Conservation (phyloP, 805 yeast genomes). For the Kluyveromyces lactis region DNA sequence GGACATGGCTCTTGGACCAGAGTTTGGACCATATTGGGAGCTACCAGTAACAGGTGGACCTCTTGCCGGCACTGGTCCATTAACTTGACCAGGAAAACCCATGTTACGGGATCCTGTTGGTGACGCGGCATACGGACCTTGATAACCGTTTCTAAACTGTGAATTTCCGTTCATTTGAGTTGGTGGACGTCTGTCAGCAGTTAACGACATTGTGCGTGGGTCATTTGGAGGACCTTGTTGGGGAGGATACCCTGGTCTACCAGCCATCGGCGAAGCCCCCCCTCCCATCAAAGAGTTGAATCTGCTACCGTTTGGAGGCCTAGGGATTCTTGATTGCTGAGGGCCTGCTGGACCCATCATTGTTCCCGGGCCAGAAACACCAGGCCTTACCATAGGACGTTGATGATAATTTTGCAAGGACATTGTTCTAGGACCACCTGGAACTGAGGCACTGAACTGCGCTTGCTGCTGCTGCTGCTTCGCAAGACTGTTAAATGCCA, state of each 20-base stretch:
- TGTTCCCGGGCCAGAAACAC: slow-evolving; percentile 11
- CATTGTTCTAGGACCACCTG: slow-evolving; percentile 37
- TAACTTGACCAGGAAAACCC: slow-evolving; percentile 6
- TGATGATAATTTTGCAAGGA: slow-evolving; percentile 28
- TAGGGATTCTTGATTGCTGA: slow-evolving; percentile 9
- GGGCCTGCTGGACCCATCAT: slow-evolving; percentile 1
- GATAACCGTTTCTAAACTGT: background rate
- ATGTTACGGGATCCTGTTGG: slow-evolving; percentile 5
- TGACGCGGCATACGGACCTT: background rate
- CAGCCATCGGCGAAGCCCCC: background rate
- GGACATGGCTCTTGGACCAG: slow-evolving; percentile 28
- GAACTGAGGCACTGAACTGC: slow-evolving; percentile 4
- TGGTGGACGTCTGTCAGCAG: background rate
- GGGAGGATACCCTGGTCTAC: background rate
- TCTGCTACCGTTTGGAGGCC: slow-evolving; percentile 18
- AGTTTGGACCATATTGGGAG: background rate
- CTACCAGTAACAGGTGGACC: background rate
- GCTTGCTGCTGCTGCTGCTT: slow-evolving; percentile 21
- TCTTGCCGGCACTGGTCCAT: background rate
- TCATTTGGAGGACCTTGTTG: background rate
- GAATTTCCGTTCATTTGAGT: background rate
- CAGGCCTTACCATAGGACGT: slow-evolving; percentile 3
- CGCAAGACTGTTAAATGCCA: slow-evolving; percentile 40
- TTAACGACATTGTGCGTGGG: slow-evolving; percentile 3
- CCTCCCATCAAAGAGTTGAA: slow-evolving; percentile 24